Evolutionary conservation across 208 protist genomes (phyloP), one percentile per base, ranked within the genome.

Genomic region (Trypanosomatidae sp.): DNA sequence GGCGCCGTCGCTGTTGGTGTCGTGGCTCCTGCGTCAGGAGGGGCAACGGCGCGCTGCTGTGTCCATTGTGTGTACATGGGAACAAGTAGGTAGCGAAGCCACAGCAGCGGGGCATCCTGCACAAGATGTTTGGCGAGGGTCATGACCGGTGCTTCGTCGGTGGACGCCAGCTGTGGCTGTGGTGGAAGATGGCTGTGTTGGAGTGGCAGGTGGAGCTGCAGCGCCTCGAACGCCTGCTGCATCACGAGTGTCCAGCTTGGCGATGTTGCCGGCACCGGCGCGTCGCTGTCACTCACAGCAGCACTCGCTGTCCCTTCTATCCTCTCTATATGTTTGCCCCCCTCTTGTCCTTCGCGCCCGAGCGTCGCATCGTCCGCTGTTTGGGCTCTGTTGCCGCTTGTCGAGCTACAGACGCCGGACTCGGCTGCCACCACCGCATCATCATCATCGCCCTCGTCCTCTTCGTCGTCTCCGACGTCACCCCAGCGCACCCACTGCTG

Each of bases 21-120:
- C 60, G 44, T 13, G 5, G 15, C 15, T n/a, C 13, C n/a, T 47
- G 43, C 68, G 13, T 43, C 41, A 19, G 64, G 64, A 33, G 64
- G 33, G 39, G 64, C 64, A 13, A 33, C 43, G 4, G 64, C 46
- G 66, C 68, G 68, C 36, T 62, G 70, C 71, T 69, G 76, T 47
- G 55, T 62, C 76, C 76, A 80, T 46, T 76, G 76, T 1, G 46
- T 53, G 70, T 73, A 80, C 76, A 80, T 75, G 22, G 76, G 76
- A 19, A 80, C 76, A 25, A 80, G 76, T 4, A 80, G 49, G 36
- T 58, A 72, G 13, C 66, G 69, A 55, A 80, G 70, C 76, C 76
- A 80, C 55, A 76, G 58, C 66, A 80, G 66, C 25, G 76, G 76
- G 9, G 76, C 76, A 30, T 80, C 76, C 22, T 76, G 56, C 41